Conservation (phyloP, 2,329 filamentous ascomycete genomes). For the Botryotinia globosa region DNA sequence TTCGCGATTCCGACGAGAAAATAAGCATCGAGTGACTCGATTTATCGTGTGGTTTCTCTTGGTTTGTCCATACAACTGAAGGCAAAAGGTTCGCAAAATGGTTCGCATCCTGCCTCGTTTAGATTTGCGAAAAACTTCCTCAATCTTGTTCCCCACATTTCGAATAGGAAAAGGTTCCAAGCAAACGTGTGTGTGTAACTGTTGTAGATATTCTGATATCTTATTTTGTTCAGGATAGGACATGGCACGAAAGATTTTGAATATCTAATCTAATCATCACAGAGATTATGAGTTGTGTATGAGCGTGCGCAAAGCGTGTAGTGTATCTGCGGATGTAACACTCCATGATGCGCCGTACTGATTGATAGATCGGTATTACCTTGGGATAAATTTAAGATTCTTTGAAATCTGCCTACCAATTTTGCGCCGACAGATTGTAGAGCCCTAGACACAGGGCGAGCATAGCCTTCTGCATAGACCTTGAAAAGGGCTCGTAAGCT, state of each 20-base stretch:
- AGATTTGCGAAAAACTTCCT: neutral
- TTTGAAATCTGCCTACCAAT: neutral
- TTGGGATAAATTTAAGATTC: neutral
- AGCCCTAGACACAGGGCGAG: neutral
- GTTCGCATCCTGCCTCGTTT: conserved; percentile 12
- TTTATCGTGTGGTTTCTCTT: conserved; percentile 11
- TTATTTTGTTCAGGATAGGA: neutral
- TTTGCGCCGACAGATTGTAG: conserved; percentile 5
- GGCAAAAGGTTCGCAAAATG: conserved; percentile 12
- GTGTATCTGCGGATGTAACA: neutral
- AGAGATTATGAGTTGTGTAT: neutral
- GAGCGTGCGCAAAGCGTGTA: neutral
- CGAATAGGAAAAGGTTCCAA: neutral
- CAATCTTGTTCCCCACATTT: neutral
- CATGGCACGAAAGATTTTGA: neutral
- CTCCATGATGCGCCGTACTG: neutral
- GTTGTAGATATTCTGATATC: neutral
- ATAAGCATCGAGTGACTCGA: neutral
- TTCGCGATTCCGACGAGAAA: neutral
- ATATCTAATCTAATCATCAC: neutral
- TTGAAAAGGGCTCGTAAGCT: neutral
- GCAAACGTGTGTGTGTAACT: neutral
- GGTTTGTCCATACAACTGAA: conserved; percentile 10
- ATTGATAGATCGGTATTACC: neutral
- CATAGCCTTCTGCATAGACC: conserved; percentile 6